Base-by-base conservation (phyloP, 164 flowering plant species). In the Chloranthus sessilifolius region DNA sequence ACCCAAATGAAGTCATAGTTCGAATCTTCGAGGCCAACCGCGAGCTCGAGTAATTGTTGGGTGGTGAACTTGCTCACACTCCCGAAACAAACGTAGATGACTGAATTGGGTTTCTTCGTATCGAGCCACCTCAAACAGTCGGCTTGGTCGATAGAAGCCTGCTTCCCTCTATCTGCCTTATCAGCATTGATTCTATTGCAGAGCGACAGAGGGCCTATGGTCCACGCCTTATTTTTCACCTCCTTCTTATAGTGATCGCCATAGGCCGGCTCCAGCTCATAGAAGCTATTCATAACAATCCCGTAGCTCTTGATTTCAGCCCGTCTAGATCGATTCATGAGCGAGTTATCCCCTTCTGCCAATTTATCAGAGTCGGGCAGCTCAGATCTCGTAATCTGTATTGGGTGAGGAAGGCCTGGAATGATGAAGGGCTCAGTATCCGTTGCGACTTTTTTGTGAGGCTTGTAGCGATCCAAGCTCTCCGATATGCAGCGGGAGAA, bases 51-150 rank as follows among this genome's bases (percentile, higher is more conserved):
- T 19, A 68, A 42, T 45, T 83, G 82, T 0, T 67, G 72, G 25
- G 74, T 76, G 20, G 29, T 44, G 53, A 75, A 20, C 8, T 15
- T 20, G 1, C 67, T 73, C 0, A 79, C 39, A 23, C 66, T 81
- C 0, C 92, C 92, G n/a, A 83, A 75, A 0, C 80, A 73, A 6
- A 81, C 58, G 61, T 81, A 79, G 1, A 81, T 76, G 3, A 81
- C 85, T 1, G 88, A 72, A 0, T 60, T 34, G 0, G 62, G 39
- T 1, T 69, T 63, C 43, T 65, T 64, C 2, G 67, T 4, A 68
- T 75, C 73, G 6, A 84, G 73, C 82, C 81, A 84, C 0, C 49
- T 50, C 5, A 70, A 11, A 25, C 75, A 74, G 2, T 70, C 59
- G 42, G 67, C 65, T 21, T 55, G 53, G 73, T 70, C 65, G 7